A percentile compares a stretch with the other conserved stretches of the same genome.
Evolutionary conservation across 805 yeast genomes (phyloP).

Genomic region (Ogataea thermomethanolica): DNA sequence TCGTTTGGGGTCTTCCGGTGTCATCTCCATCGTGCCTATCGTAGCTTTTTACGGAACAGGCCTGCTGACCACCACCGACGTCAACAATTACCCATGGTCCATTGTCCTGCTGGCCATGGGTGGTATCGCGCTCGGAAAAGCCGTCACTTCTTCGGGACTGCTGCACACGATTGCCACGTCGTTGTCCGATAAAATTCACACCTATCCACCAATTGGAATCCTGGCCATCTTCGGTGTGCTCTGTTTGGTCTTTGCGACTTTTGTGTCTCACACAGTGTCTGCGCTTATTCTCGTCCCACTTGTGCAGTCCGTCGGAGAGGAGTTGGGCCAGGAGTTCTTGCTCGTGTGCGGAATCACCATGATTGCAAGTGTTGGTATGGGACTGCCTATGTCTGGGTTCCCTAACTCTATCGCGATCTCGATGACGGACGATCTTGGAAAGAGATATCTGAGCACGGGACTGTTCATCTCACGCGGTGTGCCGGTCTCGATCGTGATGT

Average conservation of each 20-base stretch:
- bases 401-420: slow-evolving; percentile 57
- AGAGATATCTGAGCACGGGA: slow-evolving; percentile 45
- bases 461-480: slow-evolving; percentile 52
- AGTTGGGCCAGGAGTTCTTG: slow-evolving; percentile 44
- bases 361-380: slow-evolving; percentile 55
- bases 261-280: slow-evolving; percentile 54
- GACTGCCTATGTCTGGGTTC: slow-evolving; percentile 53
- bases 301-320: slow-evolving; percentile 46
- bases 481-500: slow-evolving; percentile 45
- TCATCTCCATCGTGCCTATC: slow-evolving; percentile 46
- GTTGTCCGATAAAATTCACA: slow-evolving; percentile 39
- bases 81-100: slow-evolving; percentile 53
- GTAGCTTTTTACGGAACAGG: slow-evolving; percentile 50
- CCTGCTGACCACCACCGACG: slow-evolving; percentile 43
- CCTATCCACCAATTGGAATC: slow-evolving; percentile 42
- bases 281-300: slow-evolving; percentile 50
- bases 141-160: slow-evolving; percentile 48
- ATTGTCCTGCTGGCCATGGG: slow-evolving; percentile 55
- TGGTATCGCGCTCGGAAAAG: slow-evolving; percentile 51
- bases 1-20: slow-evolving; percentile 47
- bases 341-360: slow-evolving; percentile 48
- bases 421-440: slow-evolving; percentile 52
- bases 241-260: slow-evolving; percentile 50
- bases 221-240: slow-evolving; percentile 47
- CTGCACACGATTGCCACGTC: slow-evolving; percentile 44